Evolutionary conservation across 1,284 basidiomycete genomes (phyloP).

Genomic region (Taiwanofungus camphoratus): DNA sequence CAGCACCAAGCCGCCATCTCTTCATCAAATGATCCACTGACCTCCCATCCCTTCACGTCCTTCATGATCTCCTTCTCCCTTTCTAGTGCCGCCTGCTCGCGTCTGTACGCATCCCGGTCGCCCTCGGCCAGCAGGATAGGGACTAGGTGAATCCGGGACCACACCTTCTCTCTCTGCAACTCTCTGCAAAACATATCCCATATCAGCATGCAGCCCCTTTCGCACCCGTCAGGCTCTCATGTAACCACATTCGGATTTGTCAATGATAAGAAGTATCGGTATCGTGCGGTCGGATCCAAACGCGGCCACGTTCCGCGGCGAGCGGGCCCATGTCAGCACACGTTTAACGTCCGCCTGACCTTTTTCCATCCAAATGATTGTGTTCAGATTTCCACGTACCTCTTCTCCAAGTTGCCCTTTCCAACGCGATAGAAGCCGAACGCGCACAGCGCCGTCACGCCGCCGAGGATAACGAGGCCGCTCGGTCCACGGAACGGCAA

Average conservation of each 20-base stretch:
- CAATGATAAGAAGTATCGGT: slow-evolving; percentile 37
- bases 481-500: slow-evolving; percentile 90
- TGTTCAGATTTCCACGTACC: slow-evolving; percentile 50
- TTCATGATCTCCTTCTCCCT: slow-evolving; percentile 95
- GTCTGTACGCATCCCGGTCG: slow-evolving; percentile 86
- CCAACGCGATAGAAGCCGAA: slow-evolving; percentile 94
- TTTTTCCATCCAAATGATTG: slow-evolving; percentile 17
- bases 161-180: slow-evolving; percentile 87
- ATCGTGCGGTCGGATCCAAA: slow-evolving; percentile 62
- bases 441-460: slow-evolving; percentile 79
- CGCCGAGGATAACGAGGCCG: slow-evolving; percentile 81
- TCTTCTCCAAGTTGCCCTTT: slow-evolving; percentile 86
- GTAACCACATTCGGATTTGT: slow-evolving; percentile 18
- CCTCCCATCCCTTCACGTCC: slow-evolving; percentile 93
- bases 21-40: slow-evolving; percentile 38
- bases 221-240: slow-evolving; percentile 11
- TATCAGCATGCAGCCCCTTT: slow-evolving; percentile 21
- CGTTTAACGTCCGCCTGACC: slow-evolving; percentile 62
- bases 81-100: slow-evolving; percentile 72
- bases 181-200: slow-evolving; percentile 57
- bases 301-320: slow-evolving; percentile 54
- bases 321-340: slow-evolving; percentile 48
- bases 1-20: slow-evolving; percentile 13
- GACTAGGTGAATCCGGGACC: slow-evolving; percentile 95
- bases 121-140: slow-evolving; percentile 90